Percentiles rank a stretch among this genome's conserved stretches.
Evolutionary conservation across 345 rosid species (phyloP).

Genomic region (Lepidium sativum): DNA sequence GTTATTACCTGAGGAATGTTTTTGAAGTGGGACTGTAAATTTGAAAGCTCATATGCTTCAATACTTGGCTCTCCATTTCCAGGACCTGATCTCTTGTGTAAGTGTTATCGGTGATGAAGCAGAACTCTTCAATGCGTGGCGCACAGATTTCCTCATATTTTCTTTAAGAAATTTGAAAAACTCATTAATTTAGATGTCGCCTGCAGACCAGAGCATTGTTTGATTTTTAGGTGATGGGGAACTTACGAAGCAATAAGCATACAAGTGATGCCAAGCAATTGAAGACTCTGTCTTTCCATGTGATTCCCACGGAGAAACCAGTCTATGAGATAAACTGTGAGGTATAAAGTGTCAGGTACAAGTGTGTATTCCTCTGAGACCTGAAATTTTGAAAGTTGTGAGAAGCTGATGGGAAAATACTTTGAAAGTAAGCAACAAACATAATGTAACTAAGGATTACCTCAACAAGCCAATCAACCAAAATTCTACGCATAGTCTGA

Average conservation of each 20-base stretch:
- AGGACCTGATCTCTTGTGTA: slow-evolving; percentile 65
- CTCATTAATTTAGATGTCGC: slow-evolving; percentile 9
- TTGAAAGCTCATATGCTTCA: slow-evolving; percentile 64
- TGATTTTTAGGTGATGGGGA: background rate
- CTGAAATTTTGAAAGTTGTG: slow-evolving; percentile 28
- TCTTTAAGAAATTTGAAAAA: slow-evolving; percentile 28
- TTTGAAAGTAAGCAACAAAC: background rate
- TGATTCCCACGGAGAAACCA: slow-evolving; percentile 62
- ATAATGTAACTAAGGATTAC: slow-evolving; percentile 26
- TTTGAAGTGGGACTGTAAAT: slow-evolving; percentile 63
- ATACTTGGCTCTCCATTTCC: slow-evolving; percentile 60
- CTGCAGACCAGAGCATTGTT: background rate
- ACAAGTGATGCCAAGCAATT: slow-evolving; percentile 93
- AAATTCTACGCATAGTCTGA: slow-evolving; percentile 76
- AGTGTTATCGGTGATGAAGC: slow-evolving; percentile 88
- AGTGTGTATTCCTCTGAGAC: slow-evolving; percentile 89
- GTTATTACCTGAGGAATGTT: slow-evolving; percentile 70
- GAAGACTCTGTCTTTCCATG: slow-evolving; percentile 68
- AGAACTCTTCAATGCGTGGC: slow-evolving; percentile 79
- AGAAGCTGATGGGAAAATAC: background rate
- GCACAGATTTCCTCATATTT: slow-evolving; percentile 89
- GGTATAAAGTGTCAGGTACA: slow-evolving; percentile 81
- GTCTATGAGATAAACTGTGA: slow-evolving; percentile 76
- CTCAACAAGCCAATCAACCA: slow-evolving; percentile 99
- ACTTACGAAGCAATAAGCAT: slow-evolving; percentile 94